Conservation (phyloP, 805 yeast genomes). For the Nakazawaea siamensis region DNA sequence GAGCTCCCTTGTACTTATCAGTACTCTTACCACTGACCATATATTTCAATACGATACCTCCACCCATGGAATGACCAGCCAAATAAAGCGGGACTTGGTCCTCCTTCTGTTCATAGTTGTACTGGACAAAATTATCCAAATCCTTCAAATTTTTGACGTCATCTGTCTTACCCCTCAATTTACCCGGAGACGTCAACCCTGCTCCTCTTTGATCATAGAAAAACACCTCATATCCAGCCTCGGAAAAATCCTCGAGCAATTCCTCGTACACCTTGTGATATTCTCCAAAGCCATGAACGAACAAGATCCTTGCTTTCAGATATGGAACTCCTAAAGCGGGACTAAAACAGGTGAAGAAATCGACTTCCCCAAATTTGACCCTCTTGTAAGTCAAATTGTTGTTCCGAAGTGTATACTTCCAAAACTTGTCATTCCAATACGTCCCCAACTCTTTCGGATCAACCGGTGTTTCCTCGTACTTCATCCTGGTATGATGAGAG, state of each 20-base stretch:
- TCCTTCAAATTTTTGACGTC: slow-evolving; percentile 51
- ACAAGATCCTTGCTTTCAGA: slow-evolving; percentile 44
- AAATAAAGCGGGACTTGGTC: slow-evolving; percentile 35
- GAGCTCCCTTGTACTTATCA: slow-evolving; percentile 34
- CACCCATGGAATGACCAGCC: slow-evolving; percentile 79
- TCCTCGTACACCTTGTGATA: slow-evolving; percentile 39
- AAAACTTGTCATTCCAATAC: slow-evolving; percentile 5
- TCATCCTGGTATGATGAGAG: no score
- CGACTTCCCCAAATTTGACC: slow-evolving; percentile 8
- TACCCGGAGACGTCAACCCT: slow-evolving; percentile 49
- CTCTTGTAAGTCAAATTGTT: neutral
- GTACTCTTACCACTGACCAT: slow-evolving; percentile 45
- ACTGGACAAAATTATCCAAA: slow-evolving; percentile 47
- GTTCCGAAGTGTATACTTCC: slow-evolving; percentile 1
- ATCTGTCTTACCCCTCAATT: slow-evolving; percentile 44
- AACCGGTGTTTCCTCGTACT: neutral
- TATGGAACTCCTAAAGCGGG: slow-evolving; percentile 1
- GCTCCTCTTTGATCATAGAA: slow-evolving; percentile 74
- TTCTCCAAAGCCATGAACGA: slow-evolving; percentile 72
- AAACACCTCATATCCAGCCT: slow-evolving; percentile 54
- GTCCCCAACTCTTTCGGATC: neutral
- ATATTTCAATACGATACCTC: slow-evolving; percentile 61
- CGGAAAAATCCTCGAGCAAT: slow-evolving; percentile 42
- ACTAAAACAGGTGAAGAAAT: slow-evolving; percentile 6
- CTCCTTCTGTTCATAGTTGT: slow-evolving; percentile 27